A percentile compares a stretch with the other conserved stretches of the same genome.
phyloP scores from a whole-genome alignment of 805 yeast genomes.

The Cyberlindnera maritima region DNA sequence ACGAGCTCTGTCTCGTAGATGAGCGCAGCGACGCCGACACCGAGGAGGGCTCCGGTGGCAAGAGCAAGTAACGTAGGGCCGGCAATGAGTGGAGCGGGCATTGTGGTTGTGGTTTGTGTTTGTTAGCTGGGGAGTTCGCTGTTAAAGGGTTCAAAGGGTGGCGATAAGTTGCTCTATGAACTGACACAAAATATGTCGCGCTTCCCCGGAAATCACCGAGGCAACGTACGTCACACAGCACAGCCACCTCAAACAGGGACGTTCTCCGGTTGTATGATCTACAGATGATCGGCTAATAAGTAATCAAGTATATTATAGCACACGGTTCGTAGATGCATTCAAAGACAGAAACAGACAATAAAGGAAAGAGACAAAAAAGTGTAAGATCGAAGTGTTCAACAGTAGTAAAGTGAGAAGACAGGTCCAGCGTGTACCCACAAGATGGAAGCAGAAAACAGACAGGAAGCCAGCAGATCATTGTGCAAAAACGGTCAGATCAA shows the following conservation, averaged over 20 bases:
- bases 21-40: conserved; percentile 9
- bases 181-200: not conserved
- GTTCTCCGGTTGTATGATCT: too few species aligned
- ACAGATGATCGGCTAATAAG: not conserved
- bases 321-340: conserved; percentile 11
- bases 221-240: too few species aligned
- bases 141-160: not conserved
- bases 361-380: not conserved
- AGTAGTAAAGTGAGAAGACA: too few species aligned
- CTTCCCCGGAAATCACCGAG: not conserved
- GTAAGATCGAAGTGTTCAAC: not conserved
- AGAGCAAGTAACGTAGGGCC: conserved; percentile 9
- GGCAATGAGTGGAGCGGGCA: conserved; percentile 7
- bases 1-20: conserved; percentile 10
- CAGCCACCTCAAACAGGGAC: too few species aligned
- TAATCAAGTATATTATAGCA: conserved; percentile 4
- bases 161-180: not conserved
- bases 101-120: not conserved
- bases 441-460: too few species aligned
- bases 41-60: conserved; percentile 11
- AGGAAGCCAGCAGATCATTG: too few species aligned
- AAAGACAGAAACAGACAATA: not conserved
- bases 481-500: too few species aligned
- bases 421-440: too few species aligned
- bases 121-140: too few species aligned